These are phyloP conservation scores for Yamadazyma sp. DNA, from an alignment of 1,139 yeast genomes.

Conservation along the genomic window DNA sequence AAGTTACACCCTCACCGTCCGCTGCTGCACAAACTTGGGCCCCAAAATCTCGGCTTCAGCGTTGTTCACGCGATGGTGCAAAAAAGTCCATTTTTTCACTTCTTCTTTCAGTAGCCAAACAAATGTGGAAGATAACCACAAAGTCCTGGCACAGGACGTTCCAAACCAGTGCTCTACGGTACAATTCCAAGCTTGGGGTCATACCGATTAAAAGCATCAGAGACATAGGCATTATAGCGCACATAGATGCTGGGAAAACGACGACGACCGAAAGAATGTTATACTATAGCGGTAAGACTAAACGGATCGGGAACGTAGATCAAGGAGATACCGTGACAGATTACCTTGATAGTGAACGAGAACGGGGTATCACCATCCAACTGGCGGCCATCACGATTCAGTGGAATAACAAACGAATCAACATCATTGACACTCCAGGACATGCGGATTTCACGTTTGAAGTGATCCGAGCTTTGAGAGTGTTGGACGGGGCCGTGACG, in stretches of 20 bases:
- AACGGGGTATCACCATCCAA: slow-evolving; percentile 93
- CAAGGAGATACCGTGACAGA: slow-evolving; percentile 97
- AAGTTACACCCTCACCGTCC: too few species aligned
- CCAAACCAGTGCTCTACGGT: not conserved
- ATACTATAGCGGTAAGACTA: slow-evolving; percentile 79
- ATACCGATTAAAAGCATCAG: slow-evolving; percentile 43
- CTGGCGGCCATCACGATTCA: slow-evolving; percentile 93
- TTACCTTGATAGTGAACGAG: slow-evolving; percentile 84
- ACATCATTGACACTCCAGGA: slow-evolving; percentile 95
- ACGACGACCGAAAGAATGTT: slow-evolving; percentile 92
- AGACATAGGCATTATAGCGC: slow-evolving; percentile 82
- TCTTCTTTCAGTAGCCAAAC: not conserved
- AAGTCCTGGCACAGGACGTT: slow-evolving; percentile 2
- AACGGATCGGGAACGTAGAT: slow-evolving; percentile 87
- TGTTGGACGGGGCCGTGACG: slow-evolving; percentile 90
- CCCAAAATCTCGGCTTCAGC: too few species aligned
- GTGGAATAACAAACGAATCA: slow-evolving; percentile 77
- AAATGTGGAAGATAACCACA: not conserved
- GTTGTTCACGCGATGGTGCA: not conserved
- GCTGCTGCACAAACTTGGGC: too few species aligned
- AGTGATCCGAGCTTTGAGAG: slow-evolving; percentile 84
- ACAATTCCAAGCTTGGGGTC: slow-evolving; percentile 16
- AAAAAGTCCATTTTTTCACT: not conserved
- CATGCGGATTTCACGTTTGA: slow-evolving; percentile 98
- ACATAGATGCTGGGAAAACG: slow-evolving; percentile 89